phyloP scores from a whole-genome alignment of 495 filamentous ascomycete genomes.

The Podospora bellae-mahoneyi region DNA sequence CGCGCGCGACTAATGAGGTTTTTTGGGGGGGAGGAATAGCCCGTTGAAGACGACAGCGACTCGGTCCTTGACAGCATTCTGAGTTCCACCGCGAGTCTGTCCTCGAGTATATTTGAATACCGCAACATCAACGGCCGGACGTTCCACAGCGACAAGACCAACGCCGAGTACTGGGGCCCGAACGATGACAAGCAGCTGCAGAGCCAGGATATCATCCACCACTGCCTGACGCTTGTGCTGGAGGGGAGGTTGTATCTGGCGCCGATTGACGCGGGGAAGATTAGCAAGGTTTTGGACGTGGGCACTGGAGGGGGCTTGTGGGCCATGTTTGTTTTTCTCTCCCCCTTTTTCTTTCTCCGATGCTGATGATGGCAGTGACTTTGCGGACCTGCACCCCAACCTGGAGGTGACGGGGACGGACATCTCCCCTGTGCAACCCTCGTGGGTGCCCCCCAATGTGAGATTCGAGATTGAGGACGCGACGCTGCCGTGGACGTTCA shows the following conservation, averaged over 20 bases:
- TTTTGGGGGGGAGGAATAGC: background rate
- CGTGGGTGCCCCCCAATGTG: constrained; percentile 47
- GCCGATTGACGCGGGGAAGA: constrained; percentile 25
- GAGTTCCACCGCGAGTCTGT: constrained; percentile 42
- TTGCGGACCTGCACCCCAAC: constrained; percentile 48
- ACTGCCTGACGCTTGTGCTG: constrained; percentile 30
- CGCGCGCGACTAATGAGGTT: no score
- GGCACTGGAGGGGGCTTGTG: constrained; percentile 27
- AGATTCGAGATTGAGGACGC: constrained; percentile 56
- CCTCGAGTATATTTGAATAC: constrained; percentile 44
- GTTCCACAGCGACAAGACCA: constrained; percentile 36
- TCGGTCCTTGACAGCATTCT: constrained; percentile 4
- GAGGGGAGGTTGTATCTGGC: constrained; percentile 44
- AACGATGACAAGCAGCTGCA: constrained; percentile 39
- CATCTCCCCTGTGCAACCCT: constrained; percentile 55
- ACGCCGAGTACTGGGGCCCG: constrained; percentile 34
- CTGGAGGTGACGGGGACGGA: constrained; percentile 61
- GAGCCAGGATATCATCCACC: constrained; percentile 38
- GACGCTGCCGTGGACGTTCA: constrained; percentile 50
- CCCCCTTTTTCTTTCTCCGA: background rate
- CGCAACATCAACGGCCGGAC: constrained; percentile 39
- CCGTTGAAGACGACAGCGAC: constrained; percentile 5
- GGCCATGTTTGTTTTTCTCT: constrained; percentile 36
- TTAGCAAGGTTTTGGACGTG: constrained; percentile 32
- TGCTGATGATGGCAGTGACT: constrained; percentile 17